Base-by-base conservation (phyloP, 202 grass and related monocot species). In the Musa balbisiana region DNA sequence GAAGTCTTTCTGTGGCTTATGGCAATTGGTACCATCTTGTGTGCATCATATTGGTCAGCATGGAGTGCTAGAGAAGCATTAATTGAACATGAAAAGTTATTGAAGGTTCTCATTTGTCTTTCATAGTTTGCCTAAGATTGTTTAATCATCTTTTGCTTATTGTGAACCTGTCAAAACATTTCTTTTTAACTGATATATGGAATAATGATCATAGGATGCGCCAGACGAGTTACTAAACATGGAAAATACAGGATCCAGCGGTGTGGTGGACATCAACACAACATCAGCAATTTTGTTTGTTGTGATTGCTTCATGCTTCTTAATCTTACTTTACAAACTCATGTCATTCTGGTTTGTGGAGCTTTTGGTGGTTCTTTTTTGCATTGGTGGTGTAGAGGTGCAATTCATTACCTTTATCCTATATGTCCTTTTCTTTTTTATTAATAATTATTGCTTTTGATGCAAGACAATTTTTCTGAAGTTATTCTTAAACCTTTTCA, bases 1-100 rank as follows among this genome's bases (percentile, higher is more conserved):
- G 95, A 99, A 83, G 95, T 95, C 10, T 99, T 99, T 87, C 87
- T 99, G 2, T 99, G 95, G 95, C 85, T 99, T 72, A 95, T 99
- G 95, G 95, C 95, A 82, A 87, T 99, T 78, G 95, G 95, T 83
- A 99, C 95, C 25, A 88, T 99, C 79, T 81, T 99, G 68, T 93
- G 95, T 73, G 95, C 91, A 83, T 87, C 95, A 75, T 99, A 99
- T 80, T 99, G 95, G 95, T 94, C 95, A 54, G 95, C 95, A 63
- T 99, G 89, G 84, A 99, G 91, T 78, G 85, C 88, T 76, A 81
- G 91, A 76, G 95, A 99, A 83, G 87, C 89, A 64, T 77, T 81
- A 72, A 86, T 77, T 86, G 95, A 99, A 79, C 73, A 99, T 82
- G 95, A 99, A 77, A 99, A 95, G 80, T 83, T 99, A 79, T 49